These are phyloP conservation scores for Polygonum maritimum DNA, from an alignment of 148 eudicot genomes.

Conservation along the genomic window DNA sequence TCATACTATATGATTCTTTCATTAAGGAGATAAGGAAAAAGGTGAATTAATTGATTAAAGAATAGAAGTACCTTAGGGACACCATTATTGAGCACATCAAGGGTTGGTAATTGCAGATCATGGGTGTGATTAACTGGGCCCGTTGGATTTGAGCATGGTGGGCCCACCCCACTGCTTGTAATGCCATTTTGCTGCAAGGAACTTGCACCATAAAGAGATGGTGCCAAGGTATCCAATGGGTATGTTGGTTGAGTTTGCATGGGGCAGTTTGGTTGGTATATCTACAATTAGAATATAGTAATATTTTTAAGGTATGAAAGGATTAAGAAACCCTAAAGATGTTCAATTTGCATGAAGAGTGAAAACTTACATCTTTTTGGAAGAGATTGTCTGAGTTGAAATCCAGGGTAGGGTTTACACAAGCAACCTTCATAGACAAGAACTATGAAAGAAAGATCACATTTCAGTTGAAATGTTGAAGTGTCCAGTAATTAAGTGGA, in stretches of 20 bases:
- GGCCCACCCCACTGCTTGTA: not conserved
- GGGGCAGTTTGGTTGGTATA: constrained; percentile 35
- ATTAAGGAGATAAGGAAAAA: not conserved
- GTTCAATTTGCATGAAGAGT: not conserved
- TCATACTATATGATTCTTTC: not conserved
- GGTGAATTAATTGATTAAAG: not conserved
- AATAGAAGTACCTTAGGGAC: constrained; percentile 39
- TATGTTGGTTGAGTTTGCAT: constrained; percentile 29
- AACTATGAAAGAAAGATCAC: constrained; percentile 29
- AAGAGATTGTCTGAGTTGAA: not conserved
- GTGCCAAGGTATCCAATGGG: constrained; percentile 39
- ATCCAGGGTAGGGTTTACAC: constrained; percentile 35
- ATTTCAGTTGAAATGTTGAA: not conserved
- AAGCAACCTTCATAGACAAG: constrained; percentile 74
- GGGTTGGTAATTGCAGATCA: constrained; percentile 37
- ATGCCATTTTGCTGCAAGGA: not conserved
- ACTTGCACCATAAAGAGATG: constrained; percentile 29
- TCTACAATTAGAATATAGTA: constrained; percentile 24
- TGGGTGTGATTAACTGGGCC: constrained; percentile 19
- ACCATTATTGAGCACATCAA: constrained; percentile 34
- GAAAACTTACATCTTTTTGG: constrained; percentile 1
- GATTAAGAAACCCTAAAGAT: not conserved
- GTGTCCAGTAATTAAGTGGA: not conserved
- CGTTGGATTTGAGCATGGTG: not conserved
- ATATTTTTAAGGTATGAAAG: not conserved